Base-by-base conservation (phyloP, 441 rosid species). In the Erodium moschatum region DNA sequence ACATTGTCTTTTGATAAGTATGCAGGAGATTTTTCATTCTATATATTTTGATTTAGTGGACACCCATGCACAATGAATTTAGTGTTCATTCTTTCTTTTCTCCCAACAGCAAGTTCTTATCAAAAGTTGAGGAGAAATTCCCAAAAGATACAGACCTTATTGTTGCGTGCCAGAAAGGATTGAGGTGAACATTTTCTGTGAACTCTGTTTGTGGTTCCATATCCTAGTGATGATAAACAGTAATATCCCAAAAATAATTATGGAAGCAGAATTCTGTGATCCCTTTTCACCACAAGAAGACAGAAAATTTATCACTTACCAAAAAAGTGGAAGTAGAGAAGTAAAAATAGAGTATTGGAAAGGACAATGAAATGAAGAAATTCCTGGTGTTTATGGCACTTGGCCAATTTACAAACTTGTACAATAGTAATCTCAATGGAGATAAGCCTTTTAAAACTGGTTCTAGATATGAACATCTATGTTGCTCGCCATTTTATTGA, bases 121-220 rank as follows among this genome's bases (percentile, higher is more conserved):
- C 85, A 54, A 84, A 79, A 70, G 91, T 87, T 29, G 86, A 85
- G 81, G 94, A 87, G 77, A 84, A 85, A 81, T 87, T 89, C 77
- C 84, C 95, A 40, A 84, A 85, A 78, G 95, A 93, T 35, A 35
- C 88, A 9, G 92, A 93, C 72, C 85, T 93, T 70, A 87, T 93
- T 58, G 91, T 93, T 76, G 88, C 91, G 65, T 90, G 98, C 84
- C 98, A 93, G 80, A 93, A 87, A 72, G 98, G 98, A 72, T 80
- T 93, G 81, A 89, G 98, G 98, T 92, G 74, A 73, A 18, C 42
- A 67, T 44, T 65, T 73, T 24, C 9, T 67, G 10, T 42, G 48
- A 16, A 56, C 63, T 54, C 21, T 54, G 5, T 7, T 18, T 56
- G 63, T 56, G 29, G 63, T 56, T 19, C 21, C 29, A 56, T 56